Evolutionary conservation across 2,329 filamentous ascomycete species (phyloP).

Genomic region (Penicillium olsonii): DNA sequence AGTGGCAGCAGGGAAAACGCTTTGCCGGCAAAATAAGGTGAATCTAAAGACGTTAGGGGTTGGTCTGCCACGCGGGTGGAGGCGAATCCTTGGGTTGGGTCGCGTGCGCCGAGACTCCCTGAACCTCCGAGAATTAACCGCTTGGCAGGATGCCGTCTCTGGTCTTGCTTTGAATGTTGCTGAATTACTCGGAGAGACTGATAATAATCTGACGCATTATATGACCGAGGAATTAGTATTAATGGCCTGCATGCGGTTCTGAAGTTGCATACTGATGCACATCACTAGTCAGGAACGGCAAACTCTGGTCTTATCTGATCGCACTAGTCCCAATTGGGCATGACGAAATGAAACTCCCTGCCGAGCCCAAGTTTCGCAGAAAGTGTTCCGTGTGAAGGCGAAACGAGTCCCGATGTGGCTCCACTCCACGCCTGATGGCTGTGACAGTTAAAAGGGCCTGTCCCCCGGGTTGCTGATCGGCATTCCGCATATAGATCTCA

Average conservation of each 20-base stretch:
- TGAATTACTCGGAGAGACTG: no score
- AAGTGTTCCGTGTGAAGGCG: background rate
- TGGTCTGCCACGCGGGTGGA: background rate
- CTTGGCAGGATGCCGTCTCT: background rate
- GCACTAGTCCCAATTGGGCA: constrained; percentile 1
- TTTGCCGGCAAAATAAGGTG: background rate
- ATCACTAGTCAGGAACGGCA: background rate
- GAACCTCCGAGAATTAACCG: background rate
- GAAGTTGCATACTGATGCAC: background rate
- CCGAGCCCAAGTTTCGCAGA: constrained; percentile 1
- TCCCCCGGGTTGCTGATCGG: background rate
- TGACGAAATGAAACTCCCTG: background rate
- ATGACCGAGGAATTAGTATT: no score
- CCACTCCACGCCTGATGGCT: background rate
- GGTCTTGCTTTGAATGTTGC: no score
- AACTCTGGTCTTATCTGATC: constrained; percentile 6
- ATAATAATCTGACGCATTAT: no score
- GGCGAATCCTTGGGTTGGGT: background rate
- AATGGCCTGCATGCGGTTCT: no score
- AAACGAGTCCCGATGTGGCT: background rate
- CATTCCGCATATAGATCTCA: background rate
- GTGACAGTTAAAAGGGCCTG: background rate
- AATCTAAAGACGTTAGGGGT: background rate
- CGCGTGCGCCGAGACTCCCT: background rate
- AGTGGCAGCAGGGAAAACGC: background rate